A percentile compares a stretch with the other conserved stretches of the same genome.
phyloP scores from a whole-genome alignment of 164 flowering plant species.

The Macadamia integrifolia region DNA sequence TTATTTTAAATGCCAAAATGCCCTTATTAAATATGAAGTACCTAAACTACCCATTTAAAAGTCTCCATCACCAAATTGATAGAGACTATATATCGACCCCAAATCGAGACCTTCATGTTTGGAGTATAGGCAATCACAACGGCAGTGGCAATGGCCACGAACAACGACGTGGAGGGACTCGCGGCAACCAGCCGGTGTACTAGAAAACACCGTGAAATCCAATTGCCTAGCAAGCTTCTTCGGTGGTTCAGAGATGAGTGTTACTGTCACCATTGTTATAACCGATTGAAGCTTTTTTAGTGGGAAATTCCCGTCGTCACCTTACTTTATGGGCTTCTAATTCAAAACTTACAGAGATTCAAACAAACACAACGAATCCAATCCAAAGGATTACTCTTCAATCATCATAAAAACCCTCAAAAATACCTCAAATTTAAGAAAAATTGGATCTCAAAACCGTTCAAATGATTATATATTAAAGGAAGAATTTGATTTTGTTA shows the following conservation, averaged over 20 bases:
- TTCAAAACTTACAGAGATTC: constrained; percentile 4
- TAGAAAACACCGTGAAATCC: constrained; percentile 45
- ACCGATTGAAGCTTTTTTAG: constrained; percentile 38
- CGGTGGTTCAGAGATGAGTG: constrained; percentile 25
- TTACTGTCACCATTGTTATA: constrained; percentile 5
- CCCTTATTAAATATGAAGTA: too few species aligned
- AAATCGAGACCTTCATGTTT: too few species aligned
- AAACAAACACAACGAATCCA: constrained; percentile 9
- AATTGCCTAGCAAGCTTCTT: constrained; percentile 68
- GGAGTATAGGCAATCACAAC: too few species aligned
- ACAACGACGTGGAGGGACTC: too few species aligned
- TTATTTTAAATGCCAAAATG: too few species aligned
- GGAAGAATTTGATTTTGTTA: too few species aligned
- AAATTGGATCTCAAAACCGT: constrained; percentile 21
- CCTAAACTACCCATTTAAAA: too few species aligned
- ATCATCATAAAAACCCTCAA: constrained; percentile 14
- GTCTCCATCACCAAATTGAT: too few species aligned
- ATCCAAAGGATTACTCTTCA: constrained; percentile 11
- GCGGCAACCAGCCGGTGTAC: constrained; percentile 8
- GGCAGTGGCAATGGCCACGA: too few species aligned
- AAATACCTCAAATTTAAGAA: constrained; percentile 19
- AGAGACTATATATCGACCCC: too few species aligned
- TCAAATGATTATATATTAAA: background rate
- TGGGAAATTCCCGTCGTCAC: constrained; percentile 48
- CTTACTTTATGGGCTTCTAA: constrained; percentile 47